A percentile compares a stretch with the other conserved stretches of the same genome.
Evolutionary conservation across 2,329 filamentous ascomycete genomes (phyloP).

Genomic region (Endothia cerciana): DNA sequence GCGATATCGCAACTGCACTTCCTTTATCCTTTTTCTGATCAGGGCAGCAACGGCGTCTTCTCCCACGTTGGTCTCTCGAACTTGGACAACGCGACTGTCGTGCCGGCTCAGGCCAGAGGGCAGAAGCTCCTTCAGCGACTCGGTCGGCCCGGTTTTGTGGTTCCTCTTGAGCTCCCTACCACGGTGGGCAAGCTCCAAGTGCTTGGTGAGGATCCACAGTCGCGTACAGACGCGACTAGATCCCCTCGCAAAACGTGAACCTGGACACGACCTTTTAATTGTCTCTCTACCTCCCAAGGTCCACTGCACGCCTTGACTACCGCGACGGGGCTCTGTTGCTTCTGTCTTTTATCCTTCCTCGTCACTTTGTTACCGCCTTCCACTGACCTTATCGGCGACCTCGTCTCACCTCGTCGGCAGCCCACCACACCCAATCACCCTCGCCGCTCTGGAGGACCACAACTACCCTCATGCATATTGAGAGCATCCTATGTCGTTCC

Average conservation of each 20-base stretch:
- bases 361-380: neutral
- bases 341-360: slow-evolving; percentile 8
- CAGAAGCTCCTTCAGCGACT: neutral
- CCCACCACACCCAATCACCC: slow-evolving; percentile 9
- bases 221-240: slow-evolving; percentile 23
- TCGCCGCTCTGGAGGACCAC: neutral
- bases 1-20: slow-evolving; percentile 4
- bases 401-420: neutral
- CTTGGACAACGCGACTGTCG: neutral
- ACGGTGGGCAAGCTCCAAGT: slow-evolving; percentile 19
- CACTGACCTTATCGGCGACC: neutral
- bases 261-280: slow-evolving; percentile 25
- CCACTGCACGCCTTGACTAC: neutral
- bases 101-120: neutral
- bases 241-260: slow-evolving; percentile 27
- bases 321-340: neutral
- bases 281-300: slow-evolving; percentile 9
- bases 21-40: too few relatives aligned
- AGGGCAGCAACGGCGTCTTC: slow-evolving; percentile 5
- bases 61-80: neutral
- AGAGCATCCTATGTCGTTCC: slow-evolving; percentile 25
- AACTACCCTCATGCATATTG: slow-evolving; percentile 18
- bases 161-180: slow-evolving; percentile 1
- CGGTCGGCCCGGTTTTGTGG: slow-evolving; percentile 15
- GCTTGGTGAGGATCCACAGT: slow-evolving; percentile 21